A percentile compares a stretch with the other conserved stretches of the same genome.
phyloP scores from a whole-genome alignment of 257 asterid genomes.

The Thymus mandschuricus region DNA sequence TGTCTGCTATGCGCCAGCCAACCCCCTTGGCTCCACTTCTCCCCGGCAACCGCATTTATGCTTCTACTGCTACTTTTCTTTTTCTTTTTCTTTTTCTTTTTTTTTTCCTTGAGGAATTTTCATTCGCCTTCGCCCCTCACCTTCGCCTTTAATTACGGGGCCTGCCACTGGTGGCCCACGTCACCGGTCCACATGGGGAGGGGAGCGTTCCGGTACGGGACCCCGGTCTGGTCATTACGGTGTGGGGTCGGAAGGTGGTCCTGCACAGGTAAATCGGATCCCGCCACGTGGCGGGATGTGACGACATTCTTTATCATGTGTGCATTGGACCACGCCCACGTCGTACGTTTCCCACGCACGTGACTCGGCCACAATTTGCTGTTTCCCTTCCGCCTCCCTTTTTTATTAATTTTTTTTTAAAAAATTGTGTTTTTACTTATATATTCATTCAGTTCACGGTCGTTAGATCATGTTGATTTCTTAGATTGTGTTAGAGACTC shows the following conservation, averaged over 20 bases:
- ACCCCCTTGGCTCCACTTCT: conserved; percentile 55
- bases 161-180: conserved; percentile 36
- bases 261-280: conserved; percentile 36
- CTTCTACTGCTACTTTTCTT: no score
- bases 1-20: conserved; percentile 64
- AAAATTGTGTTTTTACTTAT: no score
- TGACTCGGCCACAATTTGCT: conserved; percentile 14
- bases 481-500: no score
- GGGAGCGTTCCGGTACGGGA: conserved; percentile 26
- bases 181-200: conserved; percentile 36
- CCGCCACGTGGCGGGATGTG: conserved; percentile 45
- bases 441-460: no score
- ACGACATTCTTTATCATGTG: conserved; percentile 24
- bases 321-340: no score
- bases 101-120: neutral
- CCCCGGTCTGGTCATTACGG: conserved; percentile 15
- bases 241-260: conserved; percentile 45
- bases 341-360: conserved; percentile 37
- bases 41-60: conserved; percentile 44
- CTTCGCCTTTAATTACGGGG: conserved; percentile 26
- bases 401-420: no score
- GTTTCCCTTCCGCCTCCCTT: no score
- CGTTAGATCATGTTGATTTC: no score
- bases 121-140: conserved; percentile 30
- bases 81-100: no score